Evolutionary conservation across 2,329 filamentous ascomycete species (phyloP).

Genomic region (Didymella sp.): DNA sequence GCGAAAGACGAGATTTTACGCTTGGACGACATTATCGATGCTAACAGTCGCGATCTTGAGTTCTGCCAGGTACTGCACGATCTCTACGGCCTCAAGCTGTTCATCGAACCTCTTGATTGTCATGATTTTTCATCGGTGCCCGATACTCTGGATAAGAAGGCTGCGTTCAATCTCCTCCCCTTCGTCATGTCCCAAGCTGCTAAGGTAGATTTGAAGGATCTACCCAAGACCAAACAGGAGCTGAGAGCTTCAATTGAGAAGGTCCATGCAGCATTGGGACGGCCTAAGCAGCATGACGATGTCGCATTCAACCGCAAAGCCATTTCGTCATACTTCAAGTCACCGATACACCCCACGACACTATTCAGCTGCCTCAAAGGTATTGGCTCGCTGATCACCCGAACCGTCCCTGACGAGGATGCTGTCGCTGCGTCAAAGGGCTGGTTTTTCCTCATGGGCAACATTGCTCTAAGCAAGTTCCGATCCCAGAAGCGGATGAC

Average conservation of each 20-base stretch:
- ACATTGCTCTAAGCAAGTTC: constrained; percentile 89
- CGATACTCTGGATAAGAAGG: constrained; percentile 77
- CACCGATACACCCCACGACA: constrained; percentile 79
- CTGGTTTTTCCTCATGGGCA: constrained; percentile 91
- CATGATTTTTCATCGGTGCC: constrained; percentile 76
- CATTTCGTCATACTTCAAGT: constrained; percentile 80
- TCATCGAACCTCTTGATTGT: constrained; percentile 44
- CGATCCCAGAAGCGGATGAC: constrained; percentile 77
- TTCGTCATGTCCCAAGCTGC: constrained; percentile 82
- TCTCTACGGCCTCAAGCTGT: constrained; percentile 49
- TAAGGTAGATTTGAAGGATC: constrained; percentile 85
- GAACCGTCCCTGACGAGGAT: constrained; percentile 67
- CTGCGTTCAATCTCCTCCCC: constrained; percentile 81
- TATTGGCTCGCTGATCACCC: constrained; percentile 60
- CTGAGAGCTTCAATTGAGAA: constrained; percentile 90
- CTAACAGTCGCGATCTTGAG: constrained; percentile 71
- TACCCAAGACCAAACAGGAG: constrained; percentile 92
- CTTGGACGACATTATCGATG: constrained; percentile 77
- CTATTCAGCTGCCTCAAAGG: constrained; percentile 84
- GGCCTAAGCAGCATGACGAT: constrained; percentile 76
- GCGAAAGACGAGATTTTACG: constrained; percentile 85
- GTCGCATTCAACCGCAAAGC: constrained; percentile 88
- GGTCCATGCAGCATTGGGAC: constrained; percentile 84
- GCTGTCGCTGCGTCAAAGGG: constrained; percentile 75
- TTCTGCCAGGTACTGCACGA: constrained; percentile 69